Percentiles rank a stretch among this genome's conserved stretches.
phyloP scores from a whole-genome alignment of 352 stramenopile species.

The Phytophthora sojae region DNA sequence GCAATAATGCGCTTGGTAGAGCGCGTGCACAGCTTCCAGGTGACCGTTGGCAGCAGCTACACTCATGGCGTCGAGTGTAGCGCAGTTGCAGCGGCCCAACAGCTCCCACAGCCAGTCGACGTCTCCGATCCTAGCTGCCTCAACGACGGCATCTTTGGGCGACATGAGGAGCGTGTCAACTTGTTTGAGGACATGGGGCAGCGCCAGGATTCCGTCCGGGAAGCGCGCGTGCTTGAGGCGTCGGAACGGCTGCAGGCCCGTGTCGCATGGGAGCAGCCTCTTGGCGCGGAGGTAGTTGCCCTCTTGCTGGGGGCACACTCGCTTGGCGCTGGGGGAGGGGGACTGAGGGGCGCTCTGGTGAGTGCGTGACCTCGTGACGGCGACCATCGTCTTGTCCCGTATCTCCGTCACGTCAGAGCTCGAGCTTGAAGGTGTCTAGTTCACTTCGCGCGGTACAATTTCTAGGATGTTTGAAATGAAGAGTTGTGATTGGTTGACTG shows the following conservation, averaged over 20 bases:
- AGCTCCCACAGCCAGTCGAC: neutral
- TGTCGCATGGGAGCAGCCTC: neutral
- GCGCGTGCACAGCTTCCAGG: neutral
- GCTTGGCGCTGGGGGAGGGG: neutral
- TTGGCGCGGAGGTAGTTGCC: neutral
- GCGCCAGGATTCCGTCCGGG: neutral
- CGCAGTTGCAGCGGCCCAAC: neutral
- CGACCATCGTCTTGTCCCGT: neutral
- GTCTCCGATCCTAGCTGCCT: neutral
- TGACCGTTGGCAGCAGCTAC: neutral
- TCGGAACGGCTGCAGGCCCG: neutral
- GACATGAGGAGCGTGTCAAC: neutral
- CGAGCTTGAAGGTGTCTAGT: neutral
- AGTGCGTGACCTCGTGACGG: no score
- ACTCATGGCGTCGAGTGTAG: neutral
- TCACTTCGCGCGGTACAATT: neutral
- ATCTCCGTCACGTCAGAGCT: neutral
- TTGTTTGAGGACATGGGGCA: neutral
- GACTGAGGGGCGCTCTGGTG: neutral
- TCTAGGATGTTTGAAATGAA: neutral
- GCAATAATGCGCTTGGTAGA: neutral
- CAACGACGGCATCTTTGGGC: neutral
- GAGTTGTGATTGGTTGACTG: neutral
- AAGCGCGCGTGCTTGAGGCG: neutral
- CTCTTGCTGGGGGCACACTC: neutral